Evolutionary conservation across 176 grass and related monocot species (phyloP), one percentile per base, ranked within the genome.

Genomic region (Zea luxurians): DNA sequence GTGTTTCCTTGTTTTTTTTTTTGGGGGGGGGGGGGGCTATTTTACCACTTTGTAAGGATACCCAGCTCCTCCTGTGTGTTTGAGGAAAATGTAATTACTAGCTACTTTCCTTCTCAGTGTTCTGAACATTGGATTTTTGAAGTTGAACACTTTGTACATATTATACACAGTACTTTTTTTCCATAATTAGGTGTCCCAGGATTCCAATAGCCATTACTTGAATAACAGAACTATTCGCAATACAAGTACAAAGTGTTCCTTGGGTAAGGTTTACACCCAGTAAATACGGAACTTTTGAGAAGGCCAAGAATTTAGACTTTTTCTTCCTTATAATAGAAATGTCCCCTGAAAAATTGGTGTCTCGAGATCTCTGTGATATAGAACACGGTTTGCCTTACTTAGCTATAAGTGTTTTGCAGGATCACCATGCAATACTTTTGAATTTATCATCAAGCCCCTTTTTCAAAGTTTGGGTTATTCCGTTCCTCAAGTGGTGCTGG

Each of bases 381-480:
- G 3, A 68, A 4, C 17, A n/a, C 2, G 4, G 1, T 73, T 83
- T 79, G 5, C 46, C 48, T 59, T 68, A 84, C 67, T 67, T 37
- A 71, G 38, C 42, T 77, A 42, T 41, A 74, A 54, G 4, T 60
- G 74, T 81, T 89, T 77, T 66, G 42, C 85, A 98, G 95, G 91
- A 75, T 79, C 53, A 27, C 91, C 91, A 68, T 78, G 88, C 55
- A 94, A 94, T 73, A 98, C 87, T 64, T 87, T 90, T 47, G 87
- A 89, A 63, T 98, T 90, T 90, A 83, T 98, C 35, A 74, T 97
- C 76, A 84, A 49, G 70, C 95, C 95, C 74, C 63, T 98, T 37
- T 84, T 98, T 67, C 85, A n/a, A 86, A 94, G 89, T 87, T 94
- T 98, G 83, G 87, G 76, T 49, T 98, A 98, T 80, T 27, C 50